Evolutionary conservation across 2,329 filamentous ascomycete species (phyloP).

Genomic region (Aspergillus fumigatus): DNA sequence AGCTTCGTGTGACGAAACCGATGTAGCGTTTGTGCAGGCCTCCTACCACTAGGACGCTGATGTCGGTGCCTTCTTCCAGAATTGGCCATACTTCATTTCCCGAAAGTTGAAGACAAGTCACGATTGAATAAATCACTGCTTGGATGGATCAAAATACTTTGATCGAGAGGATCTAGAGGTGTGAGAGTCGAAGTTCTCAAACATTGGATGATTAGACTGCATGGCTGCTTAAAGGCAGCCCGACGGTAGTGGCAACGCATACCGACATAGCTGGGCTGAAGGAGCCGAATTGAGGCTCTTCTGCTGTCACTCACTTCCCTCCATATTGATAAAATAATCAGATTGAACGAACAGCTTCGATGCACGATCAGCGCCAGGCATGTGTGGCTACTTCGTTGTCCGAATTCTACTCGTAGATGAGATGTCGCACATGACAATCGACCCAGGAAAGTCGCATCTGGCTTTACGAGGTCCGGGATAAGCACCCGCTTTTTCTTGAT

Average conservation of each 20-base stretch:
- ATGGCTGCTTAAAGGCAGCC: not conserved
- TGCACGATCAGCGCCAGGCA: not conserved
- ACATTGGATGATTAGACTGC: not conserved
- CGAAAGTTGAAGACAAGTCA: not conserved
- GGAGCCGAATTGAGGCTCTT: not conserved
- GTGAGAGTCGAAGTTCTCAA: not conserved
- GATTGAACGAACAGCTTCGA: not conserved
- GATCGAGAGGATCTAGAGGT: not conserved
- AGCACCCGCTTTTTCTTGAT: not conserved
- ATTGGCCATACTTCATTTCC: not conserved
- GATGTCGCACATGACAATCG: not conserved
- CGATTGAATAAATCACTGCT: not conserved
- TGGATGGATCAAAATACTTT: not conserved
- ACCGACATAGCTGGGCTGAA: not conserved
- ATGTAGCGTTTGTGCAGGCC: not conserved
- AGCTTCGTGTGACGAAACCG: not conserved
- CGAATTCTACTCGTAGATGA: conserved; percentile 1
- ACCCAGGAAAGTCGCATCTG: not conserved
- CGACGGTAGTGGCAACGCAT: not conserved
- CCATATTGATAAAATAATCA: not conserved
- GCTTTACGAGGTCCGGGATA: not conserved
- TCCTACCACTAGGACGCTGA: not conserved
- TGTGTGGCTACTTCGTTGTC: conserved; percentile 2
- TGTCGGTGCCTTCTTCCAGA: not conserved
- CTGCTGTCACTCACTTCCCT: not conserved